A percentile compares a stretch with the other conserved stretches of the same genome.
Conservation (phyloP, 1,284 basidiomycete species). For the Microbotryum lychnidis-dioicae region DNA sequence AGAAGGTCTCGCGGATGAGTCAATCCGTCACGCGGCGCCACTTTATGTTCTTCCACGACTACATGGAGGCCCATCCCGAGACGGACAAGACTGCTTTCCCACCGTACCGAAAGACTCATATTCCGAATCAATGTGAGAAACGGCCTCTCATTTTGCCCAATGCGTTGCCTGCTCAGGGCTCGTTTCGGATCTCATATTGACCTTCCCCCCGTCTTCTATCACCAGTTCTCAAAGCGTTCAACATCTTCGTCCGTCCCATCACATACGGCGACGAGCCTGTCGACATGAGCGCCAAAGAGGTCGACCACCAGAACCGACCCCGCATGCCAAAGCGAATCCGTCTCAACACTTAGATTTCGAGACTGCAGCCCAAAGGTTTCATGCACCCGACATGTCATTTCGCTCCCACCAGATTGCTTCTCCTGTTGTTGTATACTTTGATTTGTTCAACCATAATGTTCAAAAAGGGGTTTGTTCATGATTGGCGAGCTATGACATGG, state of each 20-base stretch:
- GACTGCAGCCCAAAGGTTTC: no score
- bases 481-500: no score
- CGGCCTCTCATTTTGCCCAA: no score
- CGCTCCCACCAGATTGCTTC: no score
- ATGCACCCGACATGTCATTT: no score
- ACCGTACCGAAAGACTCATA: constrained; percentile 11
- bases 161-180: not conserved
- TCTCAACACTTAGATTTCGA: no score
- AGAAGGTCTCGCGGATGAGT: constrained; percentile 15
- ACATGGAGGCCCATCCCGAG: constrained; percentile 4
- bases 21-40: constrained; percentile 11
- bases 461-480: no score
- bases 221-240: constrained; percentile 15
- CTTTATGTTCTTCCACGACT: constrained; percentile 12
- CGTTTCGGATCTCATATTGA: not conserved
- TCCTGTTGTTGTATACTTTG: no score
- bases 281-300: no score
- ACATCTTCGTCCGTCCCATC: constrained; percentile 13
- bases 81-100: constrained; percentile 12
- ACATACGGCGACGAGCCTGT: constrained; percentile 6
- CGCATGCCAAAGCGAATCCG: no score
- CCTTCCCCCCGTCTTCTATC: not conserved
- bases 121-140: constrained; percentile 13
- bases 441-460: no score
- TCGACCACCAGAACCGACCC: no score